Base-by-base conservation (phyloP, 2,329 filamentous ascomycete genomes). In the Alternaria metachromatica region DNA sequence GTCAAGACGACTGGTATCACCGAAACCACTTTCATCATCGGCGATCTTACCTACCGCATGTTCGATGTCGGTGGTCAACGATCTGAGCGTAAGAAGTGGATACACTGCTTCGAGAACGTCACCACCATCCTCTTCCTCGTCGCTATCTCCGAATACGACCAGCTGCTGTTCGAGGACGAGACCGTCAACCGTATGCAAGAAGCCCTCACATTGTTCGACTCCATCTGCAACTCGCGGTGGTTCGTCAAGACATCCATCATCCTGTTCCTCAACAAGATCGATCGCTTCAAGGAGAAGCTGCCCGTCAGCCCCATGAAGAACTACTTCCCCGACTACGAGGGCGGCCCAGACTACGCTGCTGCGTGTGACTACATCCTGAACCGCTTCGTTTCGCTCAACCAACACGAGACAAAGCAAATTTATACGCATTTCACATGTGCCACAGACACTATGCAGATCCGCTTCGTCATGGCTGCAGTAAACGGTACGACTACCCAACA, bases 391-490 rank as follows among this genome's bases (percentile, higher is more conserved):
- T 96, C 92, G 80, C 86, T 99, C 80, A 99, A 99, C 85, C 96
- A 98, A 84, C 95, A 97, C 81, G 96, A 98, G 86, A 97, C 94
- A 59, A 99, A 99, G 87, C 96, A 99, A 82, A 98, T 99, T 81
- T 99, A 99, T 87, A 99, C 96, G 63, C 96, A 98, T 83, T 99
- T 99, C 84, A 99, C 96, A 55, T 98, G 96, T 81, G 96, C 96
- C 65, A 99, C 96, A 53, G 96, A 99, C 80, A 99, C 96, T 30
- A 97, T 96, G 77, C 96, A 99, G 83, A 99, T 99, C 76, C 91
- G 96, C 79, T 98, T 99, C 86, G 96, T 99, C 83, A 99, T 99
- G 96, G 94, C 95, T 66, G 96, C 96, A 72, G 96, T 99, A 78
- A 99, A 99, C 84, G 94, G 94, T 97, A 87, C 77, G 90, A 60